Conservation (phyloP, 2,329 filamentous ascomycete species). For the Cylindrodendrum hubeiense region DNA sequence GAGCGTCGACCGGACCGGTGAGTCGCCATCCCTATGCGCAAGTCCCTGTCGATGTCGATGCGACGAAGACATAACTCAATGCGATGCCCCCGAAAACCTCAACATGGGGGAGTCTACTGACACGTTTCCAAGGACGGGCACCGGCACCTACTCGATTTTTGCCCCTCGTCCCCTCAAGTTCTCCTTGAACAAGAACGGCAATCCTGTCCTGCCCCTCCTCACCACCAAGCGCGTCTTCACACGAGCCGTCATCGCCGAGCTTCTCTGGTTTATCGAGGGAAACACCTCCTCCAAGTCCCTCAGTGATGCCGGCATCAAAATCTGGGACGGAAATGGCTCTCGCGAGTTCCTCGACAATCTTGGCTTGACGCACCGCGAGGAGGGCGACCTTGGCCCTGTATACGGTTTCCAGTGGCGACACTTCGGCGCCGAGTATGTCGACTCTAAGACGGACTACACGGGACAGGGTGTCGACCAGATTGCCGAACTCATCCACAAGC, state of each 20-base stretch:
- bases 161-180: slow-evolving; percentile 91
- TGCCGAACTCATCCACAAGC: slow-evolving; percentile 87
- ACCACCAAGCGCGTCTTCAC: slow-evolving; percentile 98
- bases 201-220: slow-evolving; percentile 86
- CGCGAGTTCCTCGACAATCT: slow-evolving; percentile 90
- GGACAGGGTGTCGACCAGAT: slow-evolving; percentile 95
- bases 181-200: slow-evolving; percentile 73
- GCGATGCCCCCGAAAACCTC: not conserved
- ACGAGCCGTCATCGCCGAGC: slow-evolving; percentile 88
- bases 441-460: slow-evolving; percentile 83
- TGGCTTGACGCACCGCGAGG: slow-evolving; percentile 83
- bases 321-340: slow-evolving; percentile 98
- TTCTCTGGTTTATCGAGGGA: slow-evolving; percentile 95
- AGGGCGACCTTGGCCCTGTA: slow-evolving; percentile 92
- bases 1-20: slow-evolving; percentile 92
- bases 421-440: slow-evolving; percentile 91
- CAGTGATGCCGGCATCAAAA: slow-evolving; percentile 86
- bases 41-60: not conserved
- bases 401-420: slow-evolving; percentile 99
- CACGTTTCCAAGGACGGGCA: slow-evolving; percentile 77
- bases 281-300: slow-evolving; percentile 84
- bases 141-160: slow-evolving; percentile 90
- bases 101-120: not conserved
- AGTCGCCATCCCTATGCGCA: slow-evolving; percentile 14
- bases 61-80: not conserved